Percentiles rank a stretch among this genome's conserved stretches.
phyloP scores from a whole-genome alignment of 78 protist species.

The Goniomonas avonlea region DNA sequence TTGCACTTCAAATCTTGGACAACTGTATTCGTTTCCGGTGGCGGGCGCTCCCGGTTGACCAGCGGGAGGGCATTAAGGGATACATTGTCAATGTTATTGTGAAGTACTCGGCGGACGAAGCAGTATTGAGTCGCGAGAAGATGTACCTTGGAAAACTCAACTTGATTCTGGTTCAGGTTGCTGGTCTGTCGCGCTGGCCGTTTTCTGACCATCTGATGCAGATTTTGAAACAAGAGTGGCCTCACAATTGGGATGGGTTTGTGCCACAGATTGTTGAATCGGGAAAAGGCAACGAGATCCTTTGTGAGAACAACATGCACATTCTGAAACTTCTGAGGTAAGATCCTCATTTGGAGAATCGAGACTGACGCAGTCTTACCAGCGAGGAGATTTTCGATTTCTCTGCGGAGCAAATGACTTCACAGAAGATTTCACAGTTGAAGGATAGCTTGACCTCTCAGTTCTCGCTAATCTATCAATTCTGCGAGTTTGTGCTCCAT shows the following conservation, averaged over 20 bases:
- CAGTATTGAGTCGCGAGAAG: conserved; percentile 11
- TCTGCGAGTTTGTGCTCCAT: conserved; percentile 54
- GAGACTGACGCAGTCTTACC: not conserved
- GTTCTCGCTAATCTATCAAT: conserved; percentile 73
- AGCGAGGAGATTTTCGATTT: conserved; percentile 86
- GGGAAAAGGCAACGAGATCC: conserved; percentile 60
- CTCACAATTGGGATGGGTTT: conserved; percentile 87
- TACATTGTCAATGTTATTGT: conserved; percentile 78
- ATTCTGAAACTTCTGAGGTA: conserved; percentile 75
- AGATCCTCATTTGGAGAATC: not conserved
- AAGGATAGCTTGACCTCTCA: conserved; percentile 75
- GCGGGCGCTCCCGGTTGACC: conserved; percentile 75
- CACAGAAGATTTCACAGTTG: conserved; percentile 56
- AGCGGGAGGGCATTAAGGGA: conserved; percentile 62
- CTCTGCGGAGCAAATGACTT: conserved; percentile 77
- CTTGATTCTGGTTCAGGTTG: conserved; percentile 68
- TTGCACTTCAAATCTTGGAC: conserved; percentile 70
- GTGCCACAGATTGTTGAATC: conserved; percentile 82
- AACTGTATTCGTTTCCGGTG: conserved; percentile 57
- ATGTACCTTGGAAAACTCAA: conserved; percentile 60
- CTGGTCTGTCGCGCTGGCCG: not conserved
- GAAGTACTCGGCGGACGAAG: conserved; percentile 40
- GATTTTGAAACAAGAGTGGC: conserved; percentile 97
- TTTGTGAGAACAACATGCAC: conserved; percentile 92
- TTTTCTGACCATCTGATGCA: not conserved